Evolutionary conservation across 495 filamentous ascomycete species (phyloP).

Genomic region (Rostrohypoxylon terebratum): DNA sequence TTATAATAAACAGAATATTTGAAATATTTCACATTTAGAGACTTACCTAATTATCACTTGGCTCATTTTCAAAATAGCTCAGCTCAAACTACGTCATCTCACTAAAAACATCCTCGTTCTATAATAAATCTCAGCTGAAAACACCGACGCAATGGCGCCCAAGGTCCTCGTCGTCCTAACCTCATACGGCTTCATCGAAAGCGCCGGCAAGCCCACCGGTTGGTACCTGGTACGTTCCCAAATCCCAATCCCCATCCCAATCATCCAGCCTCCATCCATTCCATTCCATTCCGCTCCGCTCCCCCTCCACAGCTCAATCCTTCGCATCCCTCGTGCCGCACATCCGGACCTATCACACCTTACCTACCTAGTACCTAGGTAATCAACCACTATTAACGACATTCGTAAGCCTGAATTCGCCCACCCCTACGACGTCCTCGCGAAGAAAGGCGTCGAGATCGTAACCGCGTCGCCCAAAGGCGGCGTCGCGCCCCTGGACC

Average conservation of each 20-base stretch:
- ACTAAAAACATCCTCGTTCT: neutral
- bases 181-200: slow-evolving; percentile 66
- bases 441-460: slow-evolving; percentile 62
- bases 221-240: slow-evolving; percentile 70
- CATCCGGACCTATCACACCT: neutral
- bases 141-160: slow-evolving; percentile 55
- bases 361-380: too few species aligned
- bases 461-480: slow-evolving; percentile 75
- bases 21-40: neutral
- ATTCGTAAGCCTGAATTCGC: slow-evolving; percentile 76
- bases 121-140: neutral
- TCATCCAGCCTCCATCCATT: neutral
- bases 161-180: slow-evolving; percentile 78
- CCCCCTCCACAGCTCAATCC: neutral
- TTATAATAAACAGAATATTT: neutral
- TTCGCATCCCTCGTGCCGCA: neutral
- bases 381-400: too few species aligned
- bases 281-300: too few species aligned
- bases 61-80: neutral
- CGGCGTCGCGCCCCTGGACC: slow-evolving; percentile 76
- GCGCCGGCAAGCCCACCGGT: slow-evolving; percentile 67
- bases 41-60: neutral
- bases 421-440: slow-evolving; percentile 73
- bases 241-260: too few species aligned
- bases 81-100: neutral